phyloP scores from a whole-genome alignment of 2,329 filamentous ascomycete species.

The Daldinia eschscholtzii region DNA sequence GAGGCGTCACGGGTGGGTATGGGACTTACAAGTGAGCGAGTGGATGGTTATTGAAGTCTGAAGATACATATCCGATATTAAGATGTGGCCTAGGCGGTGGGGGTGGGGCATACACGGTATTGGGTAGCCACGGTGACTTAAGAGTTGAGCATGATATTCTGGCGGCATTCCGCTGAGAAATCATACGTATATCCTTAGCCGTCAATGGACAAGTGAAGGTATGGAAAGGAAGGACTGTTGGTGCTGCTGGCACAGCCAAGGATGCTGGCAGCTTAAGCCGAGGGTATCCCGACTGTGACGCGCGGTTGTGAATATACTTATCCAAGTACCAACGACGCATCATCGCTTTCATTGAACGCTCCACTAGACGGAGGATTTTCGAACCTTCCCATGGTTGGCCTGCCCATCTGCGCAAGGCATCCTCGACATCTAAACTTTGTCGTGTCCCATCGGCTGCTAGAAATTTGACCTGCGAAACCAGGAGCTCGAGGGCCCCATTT shows the following conservation, averaged over 20 bases:
- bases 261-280: conserved; percentile 79
- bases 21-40: conserved; percentile 81
- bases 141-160: conserved; percentile 93
- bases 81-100: conserved; percentile 83
- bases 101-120: conserved; percentile 85
- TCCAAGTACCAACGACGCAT: conserved; percentile 92
- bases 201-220: conserved; percentile 96
- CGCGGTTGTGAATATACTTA: conserved; percentile 73
- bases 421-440: conserved; percentile 54
- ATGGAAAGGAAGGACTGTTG: conserved; percentile 95
- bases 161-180: conserved; percentile 93
- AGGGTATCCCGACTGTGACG: conserved; percentile 71
- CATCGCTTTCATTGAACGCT: conserved; percentile 82
- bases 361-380: conserved; percentile 82
- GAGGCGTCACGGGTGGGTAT: not conserved
- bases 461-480: conserved; percentile 62
- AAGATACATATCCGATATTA: conserved; percentile 96
- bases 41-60: conserved; percentile 98
- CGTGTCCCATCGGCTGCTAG: conserved; percentile 55
- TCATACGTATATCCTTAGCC: conserved; percentile 90
- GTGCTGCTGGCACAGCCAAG: conserved; percentile 85
- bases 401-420: conserved; percentile 70
- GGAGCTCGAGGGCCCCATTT: conserved; percentile 63
- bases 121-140: conserved; percentile 86
- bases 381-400: conserved; percentile 89